Evolutionary conservation across 2,329 filamentous ascomycete genomes (phyloP), one percentile per base, ranked within the genome.

Genomic region (Xylariaceae sp.): DNA sequence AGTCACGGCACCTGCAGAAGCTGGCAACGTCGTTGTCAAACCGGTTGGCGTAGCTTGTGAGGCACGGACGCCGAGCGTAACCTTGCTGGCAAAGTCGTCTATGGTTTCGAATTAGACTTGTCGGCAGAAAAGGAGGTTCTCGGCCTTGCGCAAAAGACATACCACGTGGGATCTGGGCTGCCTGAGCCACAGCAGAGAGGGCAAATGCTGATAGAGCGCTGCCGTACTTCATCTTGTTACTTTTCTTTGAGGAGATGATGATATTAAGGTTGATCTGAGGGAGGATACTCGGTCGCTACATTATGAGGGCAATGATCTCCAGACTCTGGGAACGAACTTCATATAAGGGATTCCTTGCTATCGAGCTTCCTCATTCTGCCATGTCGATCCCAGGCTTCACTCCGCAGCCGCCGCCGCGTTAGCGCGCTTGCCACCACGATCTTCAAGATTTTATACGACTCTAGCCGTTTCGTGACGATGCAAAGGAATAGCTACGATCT

Each of bases 11-110:
- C 58, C 59, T 4, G 56, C 10, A 5, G 62, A 59, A 15, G 56
- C 54, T 2, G 59, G 59, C 42, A 63, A 23, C 4, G 56, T 62
- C 13, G 59, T 63, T 3, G 58, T 63, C 18, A 62, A 35, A 11
- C 37, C 59, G 9, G 56, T 62, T 3, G 53, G 56, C 30, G 56
- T 59, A 9, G 58, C 58, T 35, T 50, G 35, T 17, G 42, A 53
- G 53, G 49, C 56, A 11, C 50, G 49, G 17, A 57, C 47, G 42
- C 50, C 60, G 35, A 55, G 58, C 10, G 49, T 56, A 10, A 51
- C 59, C 39, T 47, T 60, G 15, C 58, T 62, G 30, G 52, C 55
- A 15, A 56, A 15, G 18, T 8, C 51, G 3, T 7, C 56, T 59
- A 17, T 59, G 15, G 13, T 48, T 48, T 18, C n/a, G 6, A 10